Base-by-base conservation (phyloP, 352 stramenopile genomes). In the Pythium aphanidermatum region DNA sequence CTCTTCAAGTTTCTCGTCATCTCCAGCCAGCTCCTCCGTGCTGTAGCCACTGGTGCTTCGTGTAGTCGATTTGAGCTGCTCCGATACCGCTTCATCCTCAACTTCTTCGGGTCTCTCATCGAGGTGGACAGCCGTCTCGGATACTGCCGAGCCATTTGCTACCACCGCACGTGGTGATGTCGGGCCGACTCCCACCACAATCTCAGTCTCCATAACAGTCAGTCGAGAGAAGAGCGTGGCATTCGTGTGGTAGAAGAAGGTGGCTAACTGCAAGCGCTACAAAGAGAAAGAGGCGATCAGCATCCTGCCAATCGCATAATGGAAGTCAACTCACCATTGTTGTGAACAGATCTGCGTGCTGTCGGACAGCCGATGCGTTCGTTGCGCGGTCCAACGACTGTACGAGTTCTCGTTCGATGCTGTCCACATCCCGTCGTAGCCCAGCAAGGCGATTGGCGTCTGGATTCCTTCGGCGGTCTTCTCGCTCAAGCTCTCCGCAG, bases 161-260 rank as follows among this genome's bases (percentile, higher is more conserved):
- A 55, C 0, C 55, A n/a, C n/a, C n/a, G n/a, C n/a, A n/a, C n/a
- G n/a, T n/a, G n/a, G 34, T 8, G 38, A 38, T 12, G 36, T 46
- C 30, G 56, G 49, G 3, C 50, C 49, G 5, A 65, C 46, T 20
- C 51, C 57, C 5, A 63, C 55, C n/a, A 87, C 59, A 36, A 83
- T 71, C 61, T 90, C 74, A 2, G 58, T 56, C 42, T 86, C 74
- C 2, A 53, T 63, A 28, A 58, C 37, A 10, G 63, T 80, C 5
- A 92, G 53, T 13, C 71, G 67, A 7, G 51, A 64, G 8, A 77
- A 55, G 9, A 88, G 43, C 3, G 64, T 65, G 51, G 84, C 54
- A 44, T 82, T 80, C 7, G 70, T 63, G 41, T 86, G 69, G 30
- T 61, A 74, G 50, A 89, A 92, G 58, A 92, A 89, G 19, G 78